A percentile compares a stretch with the other conserved stretches of the same genome.
Conservation (phyloP, 176 grass and related monocot genomes). For the Lolium multiflorum region DNA sequence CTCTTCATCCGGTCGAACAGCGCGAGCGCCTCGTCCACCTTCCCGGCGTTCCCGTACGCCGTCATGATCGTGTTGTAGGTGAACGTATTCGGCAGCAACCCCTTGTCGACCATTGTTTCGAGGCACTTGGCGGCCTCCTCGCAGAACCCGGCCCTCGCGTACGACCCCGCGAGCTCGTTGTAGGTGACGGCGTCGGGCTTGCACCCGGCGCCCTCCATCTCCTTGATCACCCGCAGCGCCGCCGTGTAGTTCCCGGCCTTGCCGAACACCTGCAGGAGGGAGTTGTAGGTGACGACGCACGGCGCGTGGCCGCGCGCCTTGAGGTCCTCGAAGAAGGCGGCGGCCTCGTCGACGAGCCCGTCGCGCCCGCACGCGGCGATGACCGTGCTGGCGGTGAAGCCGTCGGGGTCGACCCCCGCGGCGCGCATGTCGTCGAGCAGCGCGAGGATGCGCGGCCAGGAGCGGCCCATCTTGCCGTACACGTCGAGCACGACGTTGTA, state of each 20-base stretch:
- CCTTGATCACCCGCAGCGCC: slow-evolving; percentile 64
- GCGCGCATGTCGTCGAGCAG: slow-evolving; percentile 72
- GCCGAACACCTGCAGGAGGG: slow-evolving; percentile 81
- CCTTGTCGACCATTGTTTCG: slow-evolving; percentile 70
- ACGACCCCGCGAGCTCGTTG: slow-evolving; percentile 71
- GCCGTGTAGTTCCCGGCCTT: slow-evolving; percentile 67
- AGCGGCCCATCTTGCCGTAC: slow-evolving; percentile 78
- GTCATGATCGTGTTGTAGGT: slow-evolving; percentile 84
- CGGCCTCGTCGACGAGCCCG: slow-evolving; percentile 65
- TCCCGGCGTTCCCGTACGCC: slow-evolving; percentile 67
- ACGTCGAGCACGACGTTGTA: slow-evolving; percentile 96
- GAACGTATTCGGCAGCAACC: slow-evolving; percentile 70
- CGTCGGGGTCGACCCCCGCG: slow-evolving; percentile 53
- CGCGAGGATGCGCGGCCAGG: slow-evolving; percentile 66
- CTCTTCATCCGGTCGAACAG: slow-evolving; percentile 82
- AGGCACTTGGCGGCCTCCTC: slow-evolving; percentile 68
- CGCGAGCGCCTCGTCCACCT: slow-evolving; percentile 64
- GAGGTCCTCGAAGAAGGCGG: slow-evolving; percentile 65
- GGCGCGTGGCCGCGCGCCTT: slow-evolving; percentile 66
- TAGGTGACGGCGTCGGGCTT: slow-evolving; percentile 73
- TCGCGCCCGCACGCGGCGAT: slow-evolving; percentile 72
- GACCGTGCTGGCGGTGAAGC: slow-evolving; percentile 90
- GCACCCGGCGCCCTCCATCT: slow-evolving; percentile 77
- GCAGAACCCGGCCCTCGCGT: slow-evolving; percentile 72
- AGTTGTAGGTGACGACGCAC: slow-evolving; percentile 75